A percentile compares a stretch with the other conserved stretches of the same genome.
Evolutionary conservation across 1,139 yeast genomes (phyloP).

Genomic region (Protomyces inundatus): DNA sequence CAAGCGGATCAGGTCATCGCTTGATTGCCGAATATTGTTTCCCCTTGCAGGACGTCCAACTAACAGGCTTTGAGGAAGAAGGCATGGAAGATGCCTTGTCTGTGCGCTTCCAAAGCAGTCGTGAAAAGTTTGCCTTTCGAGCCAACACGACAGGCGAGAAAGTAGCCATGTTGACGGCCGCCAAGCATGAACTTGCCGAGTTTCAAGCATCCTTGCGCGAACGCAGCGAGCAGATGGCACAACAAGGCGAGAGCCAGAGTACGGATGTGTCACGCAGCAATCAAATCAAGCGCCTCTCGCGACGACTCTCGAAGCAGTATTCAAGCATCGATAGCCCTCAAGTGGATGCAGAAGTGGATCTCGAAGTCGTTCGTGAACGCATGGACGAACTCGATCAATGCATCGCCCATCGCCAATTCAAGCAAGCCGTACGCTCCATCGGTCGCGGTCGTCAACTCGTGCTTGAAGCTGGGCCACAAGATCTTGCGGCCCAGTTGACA

Average conservation of each 20-base stretch:
- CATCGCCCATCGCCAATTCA: constrained; percentile 57
- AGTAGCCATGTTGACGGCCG: constrained; percentile 44
- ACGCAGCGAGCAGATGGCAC: background rate
- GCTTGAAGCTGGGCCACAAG: constrained; percentile 39
- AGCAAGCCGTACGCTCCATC: constrained; percentile 52
- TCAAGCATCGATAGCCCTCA: constrained; percentile 41
- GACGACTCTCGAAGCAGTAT: constrained; percentile 8
- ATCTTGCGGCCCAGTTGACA: constrained; percentile 25
- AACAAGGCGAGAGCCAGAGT: background rate
- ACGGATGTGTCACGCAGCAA: constrained; percentile 4
- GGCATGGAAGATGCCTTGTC: constrained; percentile 17
- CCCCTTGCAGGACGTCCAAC: constrained; percentile 59
- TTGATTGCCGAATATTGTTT: constrained; percentile 75
- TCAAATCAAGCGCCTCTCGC: constrained; percentile 14
- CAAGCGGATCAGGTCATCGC: constrained; percentile 35
- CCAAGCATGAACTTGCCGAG: constrained; percentile 26
- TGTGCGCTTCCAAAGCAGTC: constrained; percentile 33
- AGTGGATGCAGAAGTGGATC: constrained; percentile 35
- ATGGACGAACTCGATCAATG: constrained; percentile 63
- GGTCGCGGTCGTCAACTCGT: constrained; percentile 34
- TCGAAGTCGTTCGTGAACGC: constrained; percentile 42
- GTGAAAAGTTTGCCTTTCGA: constrained; percentile 53
- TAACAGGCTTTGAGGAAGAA: constrained; percentile 42
- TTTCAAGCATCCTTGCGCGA: background rate
- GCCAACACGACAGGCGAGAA: constrained; percentile 59